Percentiles rank a stretch among this genome's conserved stretches.
These are phyloP conservation scores for Trichocladium antarcticum DNA, from an alignment of 495 filamentous ascomycete genomes.

Conservation along the genomic window DNA sequence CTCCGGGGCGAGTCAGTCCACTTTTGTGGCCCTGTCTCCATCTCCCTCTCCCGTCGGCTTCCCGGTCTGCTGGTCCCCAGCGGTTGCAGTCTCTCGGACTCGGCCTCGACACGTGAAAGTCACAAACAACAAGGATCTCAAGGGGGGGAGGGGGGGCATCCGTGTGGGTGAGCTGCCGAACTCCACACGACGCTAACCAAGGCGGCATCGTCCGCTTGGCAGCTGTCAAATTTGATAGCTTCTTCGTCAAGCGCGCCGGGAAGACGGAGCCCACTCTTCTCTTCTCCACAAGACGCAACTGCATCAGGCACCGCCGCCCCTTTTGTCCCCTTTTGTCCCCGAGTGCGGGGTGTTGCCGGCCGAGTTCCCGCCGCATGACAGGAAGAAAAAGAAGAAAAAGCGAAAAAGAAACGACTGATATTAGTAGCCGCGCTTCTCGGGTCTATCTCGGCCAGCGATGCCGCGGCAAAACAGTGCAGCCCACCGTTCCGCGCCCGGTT, in stretches of 20 bases:
- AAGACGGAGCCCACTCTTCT: too few relatives aligned
- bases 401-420: too few relatives aligned
- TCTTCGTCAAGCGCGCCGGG: not conserved
- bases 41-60: not conserved
- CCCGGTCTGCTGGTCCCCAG: not conserved
- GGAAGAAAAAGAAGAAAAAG: not conserved
- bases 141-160: not conserved
- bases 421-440: not conserved
- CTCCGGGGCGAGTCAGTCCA: too few relatives aligned
- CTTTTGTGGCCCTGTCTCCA: not conserved
- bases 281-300: not conserved
- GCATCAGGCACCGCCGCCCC: not conserved
- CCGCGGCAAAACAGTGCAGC: not conserved
- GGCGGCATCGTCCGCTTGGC: not conserved
- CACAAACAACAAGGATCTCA: not conserved
- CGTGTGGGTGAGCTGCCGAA: not conserved
- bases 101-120: conserved; percentile 1
- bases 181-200: not conserved
- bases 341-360: not conserved
- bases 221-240: not conserved
- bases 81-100: not conserved
- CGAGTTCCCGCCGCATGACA: not conserved
- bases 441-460: not conserved
- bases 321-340: not conserved
- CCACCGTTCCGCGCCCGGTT: not conserved